A percentile compares a stretch with the other conserved stretches of the same genome.
phyloP scores from a whole-genome alignment of 345 rosid species.

The Pistacia atlantica region DNA sequence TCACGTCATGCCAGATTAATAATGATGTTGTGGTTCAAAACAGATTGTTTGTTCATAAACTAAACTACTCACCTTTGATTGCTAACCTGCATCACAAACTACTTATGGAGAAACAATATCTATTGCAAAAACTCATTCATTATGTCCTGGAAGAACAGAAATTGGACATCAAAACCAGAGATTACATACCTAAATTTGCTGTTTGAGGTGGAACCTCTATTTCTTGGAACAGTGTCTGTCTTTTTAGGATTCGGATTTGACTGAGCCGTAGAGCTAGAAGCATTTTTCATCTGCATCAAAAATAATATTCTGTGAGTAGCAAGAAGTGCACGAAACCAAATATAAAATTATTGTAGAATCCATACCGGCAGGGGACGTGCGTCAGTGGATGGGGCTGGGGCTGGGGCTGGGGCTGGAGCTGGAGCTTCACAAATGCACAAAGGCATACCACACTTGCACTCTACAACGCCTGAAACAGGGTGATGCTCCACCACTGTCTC shows the following conservation, averaged over 20 bases:
- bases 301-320: too few species aligned
- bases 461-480: conserved; percentile 32
- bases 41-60: neutral
- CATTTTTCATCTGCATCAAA: conserved; percentile 36
- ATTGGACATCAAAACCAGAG: neutral
- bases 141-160: neutral
- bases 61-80: neutral
- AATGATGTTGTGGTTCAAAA: neutral
- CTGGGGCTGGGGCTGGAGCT: conserved; percentile 31
- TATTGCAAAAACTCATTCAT: neutral
- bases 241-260: neutral
- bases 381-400: conserved; percentile 25
- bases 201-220: conserved; percentile 63
- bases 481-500: conserved; percentile 35
- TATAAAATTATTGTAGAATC: neutral
- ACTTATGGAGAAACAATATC: neutral
- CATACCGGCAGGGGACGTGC: conserved; percentile 42
- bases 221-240: conserved; percentile 25
- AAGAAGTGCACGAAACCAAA: neutral
- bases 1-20: neutral
- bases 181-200: conserved; percentile 51
- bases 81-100: neutral
- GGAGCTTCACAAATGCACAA: conserved; percentile 83
- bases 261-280: conserved; percentile 36
- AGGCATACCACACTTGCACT: conserved; percentile 98